A percentile compares a stretch with the other conserved stretches of the same genome.
These are phyloP conservation scores for Tuber umbilicatum DNA, from an alignment of 495 filamentous ascomycete genomes.

Conservation along the genomic window DNA sequence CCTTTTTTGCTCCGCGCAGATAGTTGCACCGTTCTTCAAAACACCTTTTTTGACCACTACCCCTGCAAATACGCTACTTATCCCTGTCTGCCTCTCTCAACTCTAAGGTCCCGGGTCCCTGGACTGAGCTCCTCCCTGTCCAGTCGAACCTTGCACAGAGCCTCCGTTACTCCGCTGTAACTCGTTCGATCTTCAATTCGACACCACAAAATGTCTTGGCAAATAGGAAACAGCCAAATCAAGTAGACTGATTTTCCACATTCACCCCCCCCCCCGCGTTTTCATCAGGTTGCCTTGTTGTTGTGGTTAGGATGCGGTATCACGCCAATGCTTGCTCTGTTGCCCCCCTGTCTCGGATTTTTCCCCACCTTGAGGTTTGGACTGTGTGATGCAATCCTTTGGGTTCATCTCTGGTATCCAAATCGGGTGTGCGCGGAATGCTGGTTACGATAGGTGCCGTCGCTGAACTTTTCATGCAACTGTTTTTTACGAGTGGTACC, in stretches of 20 bases:
- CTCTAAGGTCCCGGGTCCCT: conserved; percentile 36
- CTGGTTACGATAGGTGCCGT: conserved; percentile 10
- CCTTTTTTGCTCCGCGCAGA: conserved; percentile 39
- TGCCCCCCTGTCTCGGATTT: conserved; percentile 28
- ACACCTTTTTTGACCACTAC: conserved; percentile 17
- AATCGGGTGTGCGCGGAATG: conserved; percentile 28
- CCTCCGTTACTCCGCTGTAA: conserved; percentile 18
- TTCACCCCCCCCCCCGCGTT: conserved; percentile 1
- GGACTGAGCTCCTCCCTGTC: conserved; percentile 33
- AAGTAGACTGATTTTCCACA: conserved; percentile 17
- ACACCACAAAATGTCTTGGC: conserved; percentile 29
- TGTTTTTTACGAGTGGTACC: no score
- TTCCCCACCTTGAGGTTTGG: conserved; percentile 19
- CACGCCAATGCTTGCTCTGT: conserved; percentile 5
- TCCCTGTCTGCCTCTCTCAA: conserved; percentile 28
- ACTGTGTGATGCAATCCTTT: conserved; percentile 34
- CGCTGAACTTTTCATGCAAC: conserved; percentile 10
- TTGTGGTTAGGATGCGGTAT: conserved; percentile 20
- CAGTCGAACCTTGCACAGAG: conserved; percentile 29
- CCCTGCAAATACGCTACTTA: conserved; percentile 17
- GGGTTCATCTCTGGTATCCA: conserved; percentile 19
- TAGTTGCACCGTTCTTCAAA: conserved; percentile 22
- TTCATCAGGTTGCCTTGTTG: conserved; percentile 10
- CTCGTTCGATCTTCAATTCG: conserved; percentile 25
- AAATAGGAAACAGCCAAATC: conserved; percentile 5